Base-by-base conservation (phyloP, 169 alveolate genomes). In the Plasmodium inui region DNA sequence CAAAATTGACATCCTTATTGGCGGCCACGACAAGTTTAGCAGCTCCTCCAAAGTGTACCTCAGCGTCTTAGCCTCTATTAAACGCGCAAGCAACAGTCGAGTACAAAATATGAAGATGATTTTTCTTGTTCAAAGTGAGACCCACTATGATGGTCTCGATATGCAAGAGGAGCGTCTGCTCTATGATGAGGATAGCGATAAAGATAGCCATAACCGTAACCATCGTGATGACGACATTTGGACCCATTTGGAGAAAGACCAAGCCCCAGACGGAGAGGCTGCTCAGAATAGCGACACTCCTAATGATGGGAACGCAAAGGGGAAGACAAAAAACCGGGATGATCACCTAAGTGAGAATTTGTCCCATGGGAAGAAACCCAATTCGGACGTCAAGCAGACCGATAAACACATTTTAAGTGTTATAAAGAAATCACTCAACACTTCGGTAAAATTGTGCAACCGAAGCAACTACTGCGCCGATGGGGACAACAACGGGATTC, bases 401-500 rank as follows among this genome's bases (percentile, higher is more conserved):
- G 30, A 67, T 26, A 67, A 67, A 26, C 32, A 67, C 76, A 67
- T 67, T n/a, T 67, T 67, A 28, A 67, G 37, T 26, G 19, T 44
- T 91, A 5, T 88, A 32, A 88, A 82, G 34, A 70, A 80, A 34
- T 46, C 84, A 6, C 12, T 81, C 28, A 76, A 82, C 32, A 39
- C n/a, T 1, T 46, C 86, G 12, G 19, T 26, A 2, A 91, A 81
- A 46, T 44, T 81, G 10, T 91, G 95, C 41, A 72, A 82, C 30
- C 72, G 95, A 82, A 70, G 92, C 10, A 91, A 55, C 19, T 91
- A 91, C 34, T 91, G 82, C 44, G n/a, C 67, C 0, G 81, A 91
- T 10, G 95, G 95, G 2, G 92, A 91, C 72, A 79, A 89, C 32
- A 73, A 53, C 72, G 95, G 95, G 19, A 46, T 91, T 17, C 79